Evolutionary conservation across 2,329 filamentous ascomycete species (phyloP).

Genomic region (Aspergillus clavatus): DNA sequence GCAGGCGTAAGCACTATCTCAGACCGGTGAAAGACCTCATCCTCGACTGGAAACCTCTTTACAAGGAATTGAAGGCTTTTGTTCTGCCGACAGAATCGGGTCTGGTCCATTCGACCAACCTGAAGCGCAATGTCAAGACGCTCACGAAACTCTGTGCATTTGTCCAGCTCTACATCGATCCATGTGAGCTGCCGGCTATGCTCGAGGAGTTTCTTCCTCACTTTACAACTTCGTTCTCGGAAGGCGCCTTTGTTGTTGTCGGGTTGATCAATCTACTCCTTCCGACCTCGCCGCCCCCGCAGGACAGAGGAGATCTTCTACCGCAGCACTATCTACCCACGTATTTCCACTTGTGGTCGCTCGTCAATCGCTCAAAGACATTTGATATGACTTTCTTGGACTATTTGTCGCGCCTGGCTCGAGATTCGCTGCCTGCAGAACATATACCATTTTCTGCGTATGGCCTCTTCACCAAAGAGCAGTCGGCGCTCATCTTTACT

Average conservation of each 20-base stretch:
- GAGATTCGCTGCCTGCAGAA: slow-evolving; percentile 71
- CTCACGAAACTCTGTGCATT: slow-evolving; percentile 87
- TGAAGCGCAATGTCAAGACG: slow-evolving; percentile 64
- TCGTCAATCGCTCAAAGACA: slow-evolving; percentile 81
- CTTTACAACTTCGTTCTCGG: slow-evolving; percentile 89
- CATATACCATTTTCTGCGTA: slow-evolving; percentile 78
- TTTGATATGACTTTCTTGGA: slow-evolving; percentile 87
- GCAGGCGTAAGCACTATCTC: slow-evolving; percentile 89
- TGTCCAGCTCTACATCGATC: slow-evolving; percentile 88
- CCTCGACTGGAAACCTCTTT: slow-evolving; percentile 89
- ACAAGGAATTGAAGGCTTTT: slow-evolving; percentile 85
- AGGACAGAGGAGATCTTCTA: slow-evolving; percentile 67
- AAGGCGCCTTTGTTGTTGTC: slow-evolving; percentile 88
- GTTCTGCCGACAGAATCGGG: slow-evolving; percentile 79
- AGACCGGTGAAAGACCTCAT: slow-evolving; percentile 83
- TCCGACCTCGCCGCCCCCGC: slow-evolving; percentile 70
- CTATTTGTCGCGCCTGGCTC: slow-evolving; percentile 77
- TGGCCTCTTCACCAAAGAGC: slow-evolving; percentile 87
- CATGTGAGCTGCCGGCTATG: slow-evolving; percentile 75
- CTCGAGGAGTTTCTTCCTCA: slow-evolving; percentile 75
- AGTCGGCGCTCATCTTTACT: slow-evolving; percentile 89
- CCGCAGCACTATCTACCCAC: slow-evolving; percentile 87
- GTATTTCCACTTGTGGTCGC: slow-evolving; percentile 93
- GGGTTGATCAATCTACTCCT: slow-evolving; percentile 82
- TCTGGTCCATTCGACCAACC: slow-evolving; percentile 56